Evolutionary conservation across 2,329 filamentous ascomycete genomes (phyloP), one percentile per base, ranked within the genome.

Genomic region (Aspergillus glaucus): DNA sequence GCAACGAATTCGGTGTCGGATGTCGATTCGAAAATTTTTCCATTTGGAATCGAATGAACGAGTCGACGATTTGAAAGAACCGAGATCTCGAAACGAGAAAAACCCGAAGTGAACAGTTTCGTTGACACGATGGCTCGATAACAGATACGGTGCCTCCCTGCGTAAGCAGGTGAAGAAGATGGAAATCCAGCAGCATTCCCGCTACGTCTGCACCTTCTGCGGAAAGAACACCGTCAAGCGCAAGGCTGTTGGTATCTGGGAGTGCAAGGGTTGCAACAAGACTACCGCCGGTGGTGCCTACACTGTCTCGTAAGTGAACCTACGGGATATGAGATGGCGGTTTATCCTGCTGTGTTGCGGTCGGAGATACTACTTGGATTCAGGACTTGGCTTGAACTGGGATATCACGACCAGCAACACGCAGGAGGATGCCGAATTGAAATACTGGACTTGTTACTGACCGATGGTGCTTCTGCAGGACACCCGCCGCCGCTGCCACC

Each of bases 151-250:
- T 91, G 92, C 93, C 74, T 97, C 93, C 70, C 89, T 97, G 78
- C 89, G 91, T 79, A 97, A 97, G 85, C 91, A 90, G 76, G 86
- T 93, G 73, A 97, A 97, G 89, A 96, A 96, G 88, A 95, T 96
- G 87, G 93, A 97, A 86, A 88, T 97, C 76, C 88, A 88, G 69
- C 93, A 97, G 79, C 93, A 98, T 82, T 89, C 90, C 79, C 87
- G 87, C 75, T 97, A 96, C 76, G 85, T 85, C 72, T 97, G 92
- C 85, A 92, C 91, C 62, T 98, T 97, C 87, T 95, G 90, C 84
- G 92, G 92, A 72, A 97, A 97, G 86, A 86, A 84, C 74, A 87
- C 86, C 67, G 90, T 95, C 72, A 90, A 90, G 81, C 86, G 92
- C 71, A 81, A 89, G 72, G 85, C 88, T 58, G 88, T 92, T 66